phyloP scores from a whole-genome alignment of 345 rosid genomes.

The Hibiscus syriacus region DNA sequence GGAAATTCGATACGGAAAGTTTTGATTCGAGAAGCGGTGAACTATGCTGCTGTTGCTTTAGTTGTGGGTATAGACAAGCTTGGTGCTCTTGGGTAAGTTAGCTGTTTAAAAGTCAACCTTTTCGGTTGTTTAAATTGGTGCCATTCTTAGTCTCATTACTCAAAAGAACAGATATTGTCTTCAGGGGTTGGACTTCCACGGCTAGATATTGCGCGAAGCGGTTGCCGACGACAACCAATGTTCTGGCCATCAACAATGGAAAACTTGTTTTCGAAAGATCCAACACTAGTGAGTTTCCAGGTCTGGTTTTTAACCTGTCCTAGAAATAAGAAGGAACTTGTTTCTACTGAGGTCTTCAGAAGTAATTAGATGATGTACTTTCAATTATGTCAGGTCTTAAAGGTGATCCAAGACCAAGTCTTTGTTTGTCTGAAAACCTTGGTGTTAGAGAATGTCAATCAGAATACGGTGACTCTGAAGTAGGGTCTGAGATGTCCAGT shows the following conservation, averaged over 20 bases:
- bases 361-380: neutral
- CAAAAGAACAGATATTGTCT: conserved; percentile 30
- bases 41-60: conserved; percentile 41
- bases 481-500: conserved; percentile 29
- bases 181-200: conserved; percentile 38
- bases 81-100: conserved; percentile 44
- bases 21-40: conserved; percentile 64
- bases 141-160: conserved; percentile 19
- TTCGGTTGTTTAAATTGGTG: conserved; percentile 11
- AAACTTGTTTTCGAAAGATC: conserved; percentile 57
- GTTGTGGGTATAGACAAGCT: conserved; percentile 57
- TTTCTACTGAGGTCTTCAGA: neutral
- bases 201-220: conserved; percentile 68
- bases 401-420: conserved; percentile 43
- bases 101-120: conserved; percentile 3
- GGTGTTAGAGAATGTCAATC: conserved; percentile 24
- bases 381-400: conserved; percentile 34
- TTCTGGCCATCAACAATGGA: conserved; percentile 67
- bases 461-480: conserved; percentile 50
- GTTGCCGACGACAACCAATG: conserved; percentile 55
- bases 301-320: conserved; percentile 29
- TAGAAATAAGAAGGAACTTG: neutral
- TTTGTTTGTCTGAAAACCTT: conserved; percentile 17
- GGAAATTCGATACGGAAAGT: conserved; percentile 49
- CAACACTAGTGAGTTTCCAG: conserved; percentile 48